Conservation (phyloP, 495 filamentous ascomycete species). For the Talaromyces borbonicus region DNA sequence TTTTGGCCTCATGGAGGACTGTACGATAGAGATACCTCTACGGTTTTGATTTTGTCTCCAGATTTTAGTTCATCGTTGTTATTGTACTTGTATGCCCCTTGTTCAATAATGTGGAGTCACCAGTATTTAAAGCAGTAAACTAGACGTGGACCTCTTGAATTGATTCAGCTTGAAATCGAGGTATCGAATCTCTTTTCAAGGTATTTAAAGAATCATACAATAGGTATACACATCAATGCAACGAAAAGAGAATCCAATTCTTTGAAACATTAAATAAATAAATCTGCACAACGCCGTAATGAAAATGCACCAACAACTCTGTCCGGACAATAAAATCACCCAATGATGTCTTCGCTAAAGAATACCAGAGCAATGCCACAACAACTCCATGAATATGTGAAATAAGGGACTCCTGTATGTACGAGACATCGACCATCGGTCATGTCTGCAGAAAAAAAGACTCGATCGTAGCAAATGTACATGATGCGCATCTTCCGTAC, state of each 20-base stretch:
- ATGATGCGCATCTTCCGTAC: neutral
- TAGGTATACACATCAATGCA: too few species aligned
- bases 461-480: neutral
- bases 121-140: too few species aligned
- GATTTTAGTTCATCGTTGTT: too few species aligned
- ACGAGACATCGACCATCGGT: neutral
- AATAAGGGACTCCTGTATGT: neutral
- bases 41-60: too few species aligned
- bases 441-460: neutral
- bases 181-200: too few species aligned
- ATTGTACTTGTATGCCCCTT: too few species aligned
- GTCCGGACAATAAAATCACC: neutral
- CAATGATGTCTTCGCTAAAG: neutral
- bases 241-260: neutral
- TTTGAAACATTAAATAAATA: neutral
- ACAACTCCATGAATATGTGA: neutral
- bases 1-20: too few species aligned
- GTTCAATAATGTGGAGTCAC: too few species aligned
- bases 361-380: conserved; percentile 1
- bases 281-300: neutral
- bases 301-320: conserved; percentile 1
- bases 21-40: too few species aligned
- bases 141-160: too few species aligned
- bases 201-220: too few species aligned
- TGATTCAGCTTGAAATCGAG: too few species aligned